These are phyloP conservation scores for Plasmodium inui DNA, from an alignment of 169 alveolate species.

Conservation along the genomic window DNA sequence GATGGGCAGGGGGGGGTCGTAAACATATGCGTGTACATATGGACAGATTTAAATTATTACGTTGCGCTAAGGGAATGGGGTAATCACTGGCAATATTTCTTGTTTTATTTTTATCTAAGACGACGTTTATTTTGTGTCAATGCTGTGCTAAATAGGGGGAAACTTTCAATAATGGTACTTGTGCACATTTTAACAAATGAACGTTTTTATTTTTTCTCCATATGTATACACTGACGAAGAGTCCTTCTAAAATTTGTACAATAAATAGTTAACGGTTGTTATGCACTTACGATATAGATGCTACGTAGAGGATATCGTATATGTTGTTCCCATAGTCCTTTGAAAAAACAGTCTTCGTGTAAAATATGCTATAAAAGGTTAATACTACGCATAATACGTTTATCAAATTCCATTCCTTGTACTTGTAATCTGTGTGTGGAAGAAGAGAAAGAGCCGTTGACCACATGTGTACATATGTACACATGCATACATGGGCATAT, in stretches of 20 bases:
- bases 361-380: constrained; percentile 67
- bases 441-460: neutral
- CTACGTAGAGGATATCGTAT: constrained; percentile 60
- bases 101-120: neutral
- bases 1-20: neutral
- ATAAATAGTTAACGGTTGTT: constrained; percentile 7
- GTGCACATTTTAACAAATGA: neutral
- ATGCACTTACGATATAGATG: constrained; percentile 68
- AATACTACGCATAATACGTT: constrained; percentile 59
- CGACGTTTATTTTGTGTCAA: neutral
- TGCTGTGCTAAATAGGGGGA: neutral
- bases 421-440: constrained; percentile 37
- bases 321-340: constrained; percentile 73
- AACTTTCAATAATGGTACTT: neutral
- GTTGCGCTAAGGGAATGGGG: neutral
- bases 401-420: constrained; percentile 68
- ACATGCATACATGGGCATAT: neutral
- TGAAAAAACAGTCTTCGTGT: constrained; percentile 64
- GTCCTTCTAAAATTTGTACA: neutral
- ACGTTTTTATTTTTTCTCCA: neutral
- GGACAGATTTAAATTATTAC: neutral
- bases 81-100: neutral
- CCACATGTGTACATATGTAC: neutral
- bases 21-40: neutral
- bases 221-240: neutral